phyloP scores from a whole-genome alignment of 2,329 filamentous ascomycete species.

The Alternaria ventricosa region DNA sequence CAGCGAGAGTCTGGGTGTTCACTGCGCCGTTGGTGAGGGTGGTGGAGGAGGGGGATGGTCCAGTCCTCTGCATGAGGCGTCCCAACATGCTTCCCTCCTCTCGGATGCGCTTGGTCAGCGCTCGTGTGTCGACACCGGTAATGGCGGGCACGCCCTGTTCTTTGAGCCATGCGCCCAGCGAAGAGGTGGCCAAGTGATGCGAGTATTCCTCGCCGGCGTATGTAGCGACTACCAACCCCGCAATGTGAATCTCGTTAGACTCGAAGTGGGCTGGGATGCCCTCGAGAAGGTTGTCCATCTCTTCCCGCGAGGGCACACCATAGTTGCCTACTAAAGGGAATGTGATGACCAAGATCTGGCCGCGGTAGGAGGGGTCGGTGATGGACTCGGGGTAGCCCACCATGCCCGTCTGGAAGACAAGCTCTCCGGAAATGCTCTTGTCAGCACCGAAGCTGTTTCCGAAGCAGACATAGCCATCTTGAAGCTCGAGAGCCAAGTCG shows the following conservation, averaged over 20 bases:
- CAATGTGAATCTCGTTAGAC: constrained; percentile 89
- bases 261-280: constrained; percentile 94
- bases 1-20: constrained; percentile 40
- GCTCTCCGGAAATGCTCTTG: constrained; percentile 92
- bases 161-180: constrained; percentile 92
- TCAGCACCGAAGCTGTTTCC: constrained; percentile 96
- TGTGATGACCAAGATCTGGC: constrained; percentile 95
- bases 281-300: constrained; percentile 81
- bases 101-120: constrained; percentile 91
- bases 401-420: constrained; percentile 99
- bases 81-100: constrained; percentile 96
- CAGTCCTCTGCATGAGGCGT: constrained; percentile 78
- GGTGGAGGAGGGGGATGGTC: constrained; percentile 34
- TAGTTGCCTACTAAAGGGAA: constrained; percentile 98
- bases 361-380: constrained; percentile 85
- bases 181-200: constrained; percentile 89
- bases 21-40: constrained; percentile 50
- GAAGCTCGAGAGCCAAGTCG: constrained; percentile 85
- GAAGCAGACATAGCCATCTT: constrained; percentile 89
- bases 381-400: constrained; percentile 96
- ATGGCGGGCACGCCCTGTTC: constrained; percentile 94
- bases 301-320: constrained; percentile 87
- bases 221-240: constrained; percentile 86
- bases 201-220: constrained; percentile 96
- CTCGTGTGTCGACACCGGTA: constrained; percentile 91